Base-by-base conservation (phyloP, 805 yeast species). In the Ogataea nitratoaversa region DNA sequence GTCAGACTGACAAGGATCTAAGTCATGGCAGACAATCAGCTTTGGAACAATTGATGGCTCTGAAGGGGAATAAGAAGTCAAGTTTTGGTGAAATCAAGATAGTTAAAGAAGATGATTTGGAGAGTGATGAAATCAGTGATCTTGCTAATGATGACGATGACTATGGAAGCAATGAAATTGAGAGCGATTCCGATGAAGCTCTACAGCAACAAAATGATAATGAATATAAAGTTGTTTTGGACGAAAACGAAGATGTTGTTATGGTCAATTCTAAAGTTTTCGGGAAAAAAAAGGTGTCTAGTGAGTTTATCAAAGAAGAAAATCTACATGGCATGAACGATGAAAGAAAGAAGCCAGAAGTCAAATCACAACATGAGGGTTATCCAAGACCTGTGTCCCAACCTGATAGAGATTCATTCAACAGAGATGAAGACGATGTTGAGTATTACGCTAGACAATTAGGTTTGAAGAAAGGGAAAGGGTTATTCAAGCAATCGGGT, bases 381-480 rank as follows among this genome's bases (percentile, higher is more conserved):
- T 45, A 34, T 16, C 47, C 43, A 30, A 60, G 45, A 44, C 57
- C 52, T 36, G 47, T 52, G 48, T 61, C 68, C 6, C 66, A 75
- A 2, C 68, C 70, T 4, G 80, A 79, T 28, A 67, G 68, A 28
- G 76, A 73, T 5, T 62, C 72, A 25, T 54, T 75, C 49, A 63
- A 66, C 35, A 70, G 73, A 49, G 95, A 84, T 49, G 95, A 86
- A 43, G 81, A 77, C 41, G 95, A 90, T 39, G 80, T 85, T 63
- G 78, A 74, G 32, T 87, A 82, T 55, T 90, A 88, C 59, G 90
- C 96, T 3, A 83, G 82, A 47, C 82, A 84, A 53, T 67, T 90
- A 8, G 95, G 95, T 1, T 59, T 85, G 50, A 70, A 68, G 41
- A 79, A 79, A 47, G 76, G 78, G 0, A 72, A 70, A 40, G 69